Conservation (phyloP, 306 rosid genomes). For the Vigna nakashimae region DNA sequence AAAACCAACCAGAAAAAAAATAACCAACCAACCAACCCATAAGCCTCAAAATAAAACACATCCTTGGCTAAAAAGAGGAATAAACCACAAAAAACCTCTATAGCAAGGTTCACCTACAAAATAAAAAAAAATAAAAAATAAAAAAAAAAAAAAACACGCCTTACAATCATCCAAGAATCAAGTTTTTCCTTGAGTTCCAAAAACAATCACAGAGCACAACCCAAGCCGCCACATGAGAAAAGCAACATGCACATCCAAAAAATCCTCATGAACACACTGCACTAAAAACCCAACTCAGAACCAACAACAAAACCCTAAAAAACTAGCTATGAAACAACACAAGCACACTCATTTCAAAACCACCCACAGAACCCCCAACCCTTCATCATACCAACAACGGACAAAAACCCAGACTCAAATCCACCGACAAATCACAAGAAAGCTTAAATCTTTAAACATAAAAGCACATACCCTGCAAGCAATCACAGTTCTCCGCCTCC, state of each 20-base stretch:
- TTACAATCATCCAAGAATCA: background rate
- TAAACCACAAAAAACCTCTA: background rate
- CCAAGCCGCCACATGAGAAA: background rate
- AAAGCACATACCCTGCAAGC: conserved; percentile 63
- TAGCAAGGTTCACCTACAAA: background rate
- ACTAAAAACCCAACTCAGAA: background rate
- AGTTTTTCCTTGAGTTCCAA: background rate
- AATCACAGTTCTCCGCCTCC: conserved; percentile 83
- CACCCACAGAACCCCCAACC: background rate
- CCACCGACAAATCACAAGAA: background rate
- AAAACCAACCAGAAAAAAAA: background rate
- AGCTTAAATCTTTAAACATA: background rate
- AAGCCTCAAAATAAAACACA: background rate
- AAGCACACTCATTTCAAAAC: background rate
- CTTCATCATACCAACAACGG: background rate
- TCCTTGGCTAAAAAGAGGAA: background rate
- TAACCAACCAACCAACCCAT: no score
- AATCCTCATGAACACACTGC: background rate
- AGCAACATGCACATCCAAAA: background rate
- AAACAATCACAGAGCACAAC: background rate
- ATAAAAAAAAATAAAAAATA: background rate
- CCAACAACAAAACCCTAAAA: no score
- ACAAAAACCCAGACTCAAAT: background rate
- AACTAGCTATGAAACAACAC: background rate
- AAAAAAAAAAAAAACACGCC: background rate